Conservation (phyloP, 495 filamentous ascomycete species). For the Neurospora sp. region DNA sequence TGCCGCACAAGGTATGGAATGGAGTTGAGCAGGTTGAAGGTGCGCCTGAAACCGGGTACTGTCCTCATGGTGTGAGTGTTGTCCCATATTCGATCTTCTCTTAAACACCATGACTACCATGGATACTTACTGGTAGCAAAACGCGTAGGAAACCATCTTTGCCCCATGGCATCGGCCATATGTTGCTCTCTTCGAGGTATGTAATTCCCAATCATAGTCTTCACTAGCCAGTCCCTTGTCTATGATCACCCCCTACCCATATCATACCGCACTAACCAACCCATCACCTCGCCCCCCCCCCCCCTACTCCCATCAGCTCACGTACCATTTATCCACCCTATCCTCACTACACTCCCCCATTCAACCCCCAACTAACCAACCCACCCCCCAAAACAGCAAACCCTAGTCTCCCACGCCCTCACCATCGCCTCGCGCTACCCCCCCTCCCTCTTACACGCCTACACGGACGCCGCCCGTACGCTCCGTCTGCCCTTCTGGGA, state of each 20-base stretch:
- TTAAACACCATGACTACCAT: background rate
- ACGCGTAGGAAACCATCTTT: slow-evolving; percentile 26
- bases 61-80: slow-evolving; percentile 33
- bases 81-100: background rate
- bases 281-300: background rate
- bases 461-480: slow-evolving; percentile 23
- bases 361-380: slow-evolving; percentile 1
- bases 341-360: background rate
- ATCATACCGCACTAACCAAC: background rate
- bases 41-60: slow-evolving; percentile 31
- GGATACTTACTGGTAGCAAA: slow-evolving; percentile 1
- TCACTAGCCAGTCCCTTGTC: background rate
- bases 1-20: slow-evolving; percentile 39
- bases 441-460: slow-evolving; percentile 11
- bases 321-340: background rate
- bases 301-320: background rate
- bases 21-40: slow-evolving; percentile 27
- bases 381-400: slow-evolving; percentile 19
- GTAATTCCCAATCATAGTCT: background rate
- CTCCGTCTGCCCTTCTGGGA: slow-evolving; percentile 35
- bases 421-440: slow-evolving; percentile 22
- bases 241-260: background rate
- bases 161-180: slow-evolving; percentile 33
- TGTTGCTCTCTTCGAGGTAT: slow-evolving; percentile 32
- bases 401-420: slow-evolving; percentile 24